Conservation (phyloP, 768 basidiomycete genomes). For the Leccinum longicurvipes region DNA sequence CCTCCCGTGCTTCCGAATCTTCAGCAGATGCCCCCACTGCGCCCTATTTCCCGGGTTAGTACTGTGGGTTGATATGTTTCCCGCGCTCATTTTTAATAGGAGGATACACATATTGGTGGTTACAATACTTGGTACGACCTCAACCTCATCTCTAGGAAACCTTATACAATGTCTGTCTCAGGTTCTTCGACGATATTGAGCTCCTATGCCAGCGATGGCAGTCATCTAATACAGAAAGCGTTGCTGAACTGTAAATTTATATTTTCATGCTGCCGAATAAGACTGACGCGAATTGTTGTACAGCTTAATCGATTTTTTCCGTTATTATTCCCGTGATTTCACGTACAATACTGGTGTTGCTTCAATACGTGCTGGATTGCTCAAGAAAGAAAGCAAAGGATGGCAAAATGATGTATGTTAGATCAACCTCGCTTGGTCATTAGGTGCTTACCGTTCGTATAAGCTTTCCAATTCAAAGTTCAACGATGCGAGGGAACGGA, state of each 20-base stretch:
- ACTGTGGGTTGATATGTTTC: constrained; percentile 6
- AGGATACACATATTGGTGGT: constrained; percentile 75
- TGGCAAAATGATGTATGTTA: constrained; percentile 89
- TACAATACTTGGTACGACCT: constrained; percentile 71
- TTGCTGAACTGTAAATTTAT: constrained; percentile 80
- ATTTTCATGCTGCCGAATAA: not conserved
- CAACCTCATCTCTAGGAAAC: constrained; percentile 1
- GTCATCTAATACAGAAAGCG: constrained; percentile 87
- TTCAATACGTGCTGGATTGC: constrained; percentile 82
- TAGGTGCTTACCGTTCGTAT: constrained; percentile 6
- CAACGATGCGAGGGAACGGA: constrained; percentile 79
- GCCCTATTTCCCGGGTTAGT: constrained; percentile 74
- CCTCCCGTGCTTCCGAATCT: constrained; percentile 95
- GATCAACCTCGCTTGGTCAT: not conserved
- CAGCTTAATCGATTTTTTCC: constrained; percentile 96
- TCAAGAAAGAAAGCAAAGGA: constrained; percentile 90
- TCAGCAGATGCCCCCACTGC: constrained; percentile 89
- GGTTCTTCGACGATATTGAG: constrained; percentile 98
- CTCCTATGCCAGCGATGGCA: constrained; percentile 88
- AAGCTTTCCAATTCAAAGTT: constrained; percentile 54
- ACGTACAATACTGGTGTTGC: constrained; percentile 87
- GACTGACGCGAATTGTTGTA: constrained; percentile 10
- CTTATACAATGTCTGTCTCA: constrained; percentile 26
- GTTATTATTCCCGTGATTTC: constrained; percentile 93
- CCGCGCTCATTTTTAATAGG: constrained; percentile 40